A percentile compares a stretch with the other conserved stretches of the same genome.
phyloP scores from a whole-genome alignment of 164 flowering plant species.

The Taxillus chinensis region DNA sequence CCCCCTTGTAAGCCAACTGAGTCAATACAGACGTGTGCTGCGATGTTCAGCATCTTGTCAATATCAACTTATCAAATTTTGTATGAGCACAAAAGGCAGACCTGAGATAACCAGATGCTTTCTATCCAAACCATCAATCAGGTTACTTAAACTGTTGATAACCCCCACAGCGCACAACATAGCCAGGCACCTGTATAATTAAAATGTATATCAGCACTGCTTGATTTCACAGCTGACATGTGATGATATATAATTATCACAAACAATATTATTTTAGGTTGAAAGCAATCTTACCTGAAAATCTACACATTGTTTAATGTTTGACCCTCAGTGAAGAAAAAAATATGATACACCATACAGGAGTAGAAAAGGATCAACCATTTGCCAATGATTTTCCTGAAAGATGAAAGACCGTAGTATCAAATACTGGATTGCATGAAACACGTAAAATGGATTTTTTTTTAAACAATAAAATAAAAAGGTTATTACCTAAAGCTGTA shows the following conservation, averaged over 20 bases:
- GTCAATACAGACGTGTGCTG: too few species aligned
- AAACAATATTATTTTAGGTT: background rate
- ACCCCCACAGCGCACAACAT: too few species aligned
- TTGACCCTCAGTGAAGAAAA: background rate
- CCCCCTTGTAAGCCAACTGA: too few species aligned
- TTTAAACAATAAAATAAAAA: background rate
- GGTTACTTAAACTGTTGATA: too few species aligned
- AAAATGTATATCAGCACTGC: too few species aligned
- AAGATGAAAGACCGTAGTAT: background rate
- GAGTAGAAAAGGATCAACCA: background rate
- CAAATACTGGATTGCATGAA: background rate
- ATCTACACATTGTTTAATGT: background rate
- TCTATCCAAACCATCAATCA: too few species aligned
- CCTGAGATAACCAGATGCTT: too few species aligned
- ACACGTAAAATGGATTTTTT: background rate
- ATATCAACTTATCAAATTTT: too few species aligned
- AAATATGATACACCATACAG: background rate
- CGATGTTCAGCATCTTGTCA: too few species aligned
- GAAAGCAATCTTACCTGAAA: background rate
- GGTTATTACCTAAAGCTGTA: conserved; percentile 1
- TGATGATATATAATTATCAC: background rate
- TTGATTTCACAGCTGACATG: too few species aligned
- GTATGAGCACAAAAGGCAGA: too few species aligned
- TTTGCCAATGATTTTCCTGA: background rate
- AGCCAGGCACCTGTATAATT: too few species aligned